These are phyloP conservation scores for Striga asiatica DNA, from an alignment of 257 asterid species.

Conservation along the genomic window DNA sequence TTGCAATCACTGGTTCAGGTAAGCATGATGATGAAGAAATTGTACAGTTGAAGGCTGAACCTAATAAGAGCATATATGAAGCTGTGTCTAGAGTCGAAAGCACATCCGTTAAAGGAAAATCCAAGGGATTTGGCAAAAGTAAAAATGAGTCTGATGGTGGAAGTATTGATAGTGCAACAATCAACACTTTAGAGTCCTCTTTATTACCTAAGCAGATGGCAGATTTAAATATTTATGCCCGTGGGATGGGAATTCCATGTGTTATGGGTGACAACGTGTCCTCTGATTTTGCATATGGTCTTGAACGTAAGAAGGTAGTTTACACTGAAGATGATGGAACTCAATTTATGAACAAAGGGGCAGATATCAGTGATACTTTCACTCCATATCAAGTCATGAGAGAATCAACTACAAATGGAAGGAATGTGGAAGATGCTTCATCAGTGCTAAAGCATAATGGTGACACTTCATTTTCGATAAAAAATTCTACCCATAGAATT, in stretches of 20 bases:
- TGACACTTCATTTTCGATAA: slow-evolving; percentile 18
- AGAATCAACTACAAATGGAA: slow-evolving; percentile 31
- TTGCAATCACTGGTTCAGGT: slow-evolving; percentile 14
- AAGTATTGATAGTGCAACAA: slow-evolving; percentile 4
- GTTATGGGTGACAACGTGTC: slow-evolving; percentile 18
- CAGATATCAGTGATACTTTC: slow-evolving; percentile 21
- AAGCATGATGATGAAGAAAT: slow-evolving; percentile 25
- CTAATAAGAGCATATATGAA: slow-evolving; percentile 17
- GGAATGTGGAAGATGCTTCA: slow-evolving; percentile 32
- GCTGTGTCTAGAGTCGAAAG: slow-evolving; percentile 18
- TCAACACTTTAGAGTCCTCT: slow-evolving; percentile 15
- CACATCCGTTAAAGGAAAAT: slow-evolving; percentile 23
- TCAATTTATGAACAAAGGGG: slow-evolving; percentile 27
- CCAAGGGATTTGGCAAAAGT: slow-evolving; percentile 18
- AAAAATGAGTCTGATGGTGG: slow-evolving; percentile 24
- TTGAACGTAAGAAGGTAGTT: slow-evolving; percentile 16
- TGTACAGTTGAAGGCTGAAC: slow-evolving; percentile 20
- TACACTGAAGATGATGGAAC: slow-evolving; percentile 9
- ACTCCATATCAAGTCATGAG: slow-evolving; percentile 20
- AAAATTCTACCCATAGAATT: slow-evolving; percentile 22
- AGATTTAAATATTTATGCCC: slow-evolving; percentile 24
- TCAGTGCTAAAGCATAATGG: slow-evolving; percentile 27
- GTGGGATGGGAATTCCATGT: slow-evolving; percentile 18
- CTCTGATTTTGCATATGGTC: slow-evolving; percentile 19
- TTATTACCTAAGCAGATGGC: slow-evolving; percentile 18